A percentile compares a stretch with the other conserved stretches of the same genome.
Conservation (phyloP, 2,329 filamentous ascomycete species). For the Torrubiella hemipterigena region DNA sequence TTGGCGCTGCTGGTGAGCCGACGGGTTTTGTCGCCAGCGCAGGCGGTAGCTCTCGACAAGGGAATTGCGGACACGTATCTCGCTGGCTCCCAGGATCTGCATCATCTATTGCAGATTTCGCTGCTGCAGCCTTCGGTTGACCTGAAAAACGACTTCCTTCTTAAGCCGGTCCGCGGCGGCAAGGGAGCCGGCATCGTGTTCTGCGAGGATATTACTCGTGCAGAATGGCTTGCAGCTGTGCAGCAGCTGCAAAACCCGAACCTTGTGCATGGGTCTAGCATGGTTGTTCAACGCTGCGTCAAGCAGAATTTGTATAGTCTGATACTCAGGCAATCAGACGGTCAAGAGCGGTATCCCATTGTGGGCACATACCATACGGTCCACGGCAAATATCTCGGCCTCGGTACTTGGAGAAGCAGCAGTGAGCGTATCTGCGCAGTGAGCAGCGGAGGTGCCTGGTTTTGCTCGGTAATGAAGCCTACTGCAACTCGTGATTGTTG, state of each 20-base stretch:
- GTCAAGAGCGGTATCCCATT: background rate
- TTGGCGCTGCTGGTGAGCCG: constrained; percentile 13
- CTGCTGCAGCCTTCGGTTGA: constrained; percentile 5
- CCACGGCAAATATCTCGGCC: constrained; percentile 1
- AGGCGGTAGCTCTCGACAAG: constrained; percentile 13
- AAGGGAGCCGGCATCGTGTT: constrained; percentile 28
- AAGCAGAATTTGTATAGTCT: background rate
- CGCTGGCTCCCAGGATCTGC: constrained; percentile 15
- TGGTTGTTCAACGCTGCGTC: constrained; percentile 1
- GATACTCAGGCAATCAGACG: background rate
- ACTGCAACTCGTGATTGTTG: no score
- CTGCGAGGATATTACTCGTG: constrained; percentile 18
- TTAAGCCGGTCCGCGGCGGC: constrained; percentile 25
- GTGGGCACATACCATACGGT: constrained; percentile 1
- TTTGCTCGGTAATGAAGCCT: constrained; percentile 2
- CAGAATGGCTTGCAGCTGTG: background rate
- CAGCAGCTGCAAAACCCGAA: constrained; percentile 1
- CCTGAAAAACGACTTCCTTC: constrained; percentile 16
- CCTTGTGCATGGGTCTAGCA: background rate
- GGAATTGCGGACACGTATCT: constrained; percentile 22
- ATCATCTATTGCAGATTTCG: constrained; percentile 9
- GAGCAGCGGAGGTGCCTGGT: constrained; percentile 1
- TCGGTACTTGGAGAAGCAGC: constrained; percentile 2
- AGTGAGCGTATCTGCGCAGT: constrained; percentile 1
- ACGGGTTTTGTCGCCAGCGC: constrained; percentile 13